Conservation (phyloP, 1,284 basidiomycete genomes). For the Rhodotorula glutinis region DNA sequence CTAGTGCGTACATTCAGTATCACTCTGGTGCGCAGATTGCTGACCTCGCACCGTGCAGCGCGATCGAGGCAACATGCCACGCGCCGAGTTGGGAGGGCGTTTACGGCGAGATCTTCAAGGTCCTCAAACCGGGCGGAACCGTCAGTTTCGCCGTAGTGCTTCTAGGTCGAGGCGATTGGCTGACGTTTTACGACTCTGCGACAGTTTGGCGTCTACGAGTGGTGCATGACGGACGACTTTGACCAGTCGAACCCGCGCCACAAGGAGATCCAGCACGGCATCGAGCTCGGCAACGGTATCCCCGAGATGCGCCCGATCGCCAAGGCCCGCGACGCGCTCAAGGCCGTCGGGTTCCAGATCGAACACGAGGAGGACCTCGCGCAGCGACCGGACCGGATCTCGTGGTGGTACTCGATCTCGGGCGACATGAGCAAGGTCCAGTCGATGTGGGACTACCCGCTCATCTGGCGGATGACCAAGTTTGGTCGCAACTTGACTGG, state of each 20-base stretch:
- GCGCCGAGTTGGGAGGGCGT: constrained; percentile 94
- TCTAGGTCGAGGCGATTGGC: too few relatives aligned
- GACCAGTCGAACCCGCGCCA: constrained; percentile 78
- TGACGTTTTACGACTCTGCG: too few relatives aligned
- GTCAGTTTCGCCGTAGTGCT: neutral
- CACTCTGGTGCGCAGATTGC: too few relatives aligned
- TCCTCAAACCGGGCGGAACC: constrained; percentile 93
- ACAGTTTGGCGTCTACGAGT: constrained; percentile 90
- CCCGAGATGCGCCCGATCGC: constrained; percentile 88
- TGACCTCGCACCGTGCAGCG: constrained; percentile 51
- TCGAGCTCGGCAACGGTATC: constrained; percentile 83
- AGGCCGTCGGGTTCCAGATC: constrained; percentile 82
- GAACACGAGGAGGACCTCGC: constrained; percentile 93
- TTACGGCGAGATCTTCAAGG: constrained; percentile 88
- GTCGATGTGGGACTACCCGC: constrained; percentile 77
- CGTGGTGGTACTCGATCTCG: constrained; percentile 89
- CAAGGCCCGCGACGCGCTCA: constrained; percentile 71
- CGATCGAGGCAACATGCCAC: constrained; percentile 94
- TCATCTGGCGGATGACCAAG: constrained; percentile 76
- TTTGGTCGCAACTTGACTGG: constrained; percentile 84
- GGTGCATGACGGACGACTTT: constrained; percentile 97
- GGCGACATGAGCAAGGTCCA: constrained; percentile 73
- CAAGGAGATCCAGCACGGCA: constrained; percentile 81
- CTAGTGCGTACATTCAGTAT: constrained; percentile 41
- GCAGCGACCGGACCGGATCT: constrained; percentile 57